Evolutionary conservation across 371 early-diverging fungal species (phyloP), one percentile per base, ranked within the genome.

Genomic region (Actinomortierella wolfii): DNA sequence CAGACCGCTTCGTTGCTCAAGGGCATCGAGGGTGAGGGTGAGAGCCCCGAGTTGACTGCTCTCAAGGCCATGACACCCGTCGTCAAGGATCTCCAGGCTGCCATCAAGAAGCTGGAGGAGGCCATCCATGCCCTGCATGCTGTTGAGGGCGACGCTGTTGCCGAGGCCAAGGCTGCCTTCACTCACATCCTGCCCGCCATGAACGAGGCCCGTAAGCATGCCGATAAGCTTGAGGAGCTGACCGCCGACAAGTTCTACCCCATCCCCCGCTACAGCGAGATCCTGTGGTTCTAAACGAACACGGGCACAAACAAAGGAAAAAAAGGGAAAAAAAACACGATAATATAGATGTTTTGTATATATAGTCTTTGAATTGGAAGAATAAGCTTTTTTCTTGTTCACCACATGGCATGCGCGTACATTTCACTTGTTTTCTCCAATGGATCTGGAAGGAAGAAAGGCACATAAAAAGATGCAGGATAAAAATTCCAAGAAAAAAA

Each of bases 251-350:
- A 91, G 86, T 82, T 80, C 79, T 98, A 96, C 93, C 94, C 96
- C 45, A 85, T 92, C 81, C 98, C 98, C 82, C 96, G 94, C 83
- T 97, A 96, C 89, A 88, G 91, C 51, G 97, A 97, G 81, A 85
- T 97, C 39, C 83, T 97, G 64, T 92, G 71, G 71, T 71, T 71
- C 66, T 71, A 65, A 52, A 45, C n/a, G n/a, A n/a, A 17, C 17
- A 6, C 34, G 4, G 4, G 34, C 7, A 34, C 7, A 34, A 11
- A 6, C 34, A 34, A 11, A 4, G 11, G 34, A 11, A 34, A 6
- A 6, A 11, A 34, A 34, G 7, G 7, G 34, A 34, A 34, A 34
- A 34, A 34, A 34, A n/a, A n/a, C n/a, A 34, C 34, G 11, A 34
- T 11, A 34, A 34, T 11, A 11, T 34, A 34, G 34, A 34, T 34